These are phyloP conservation scores for Melaleuca quinquenervia DNA, from an alignment of 345 rosid genomes.

Conservation along the genomic window DNA sequence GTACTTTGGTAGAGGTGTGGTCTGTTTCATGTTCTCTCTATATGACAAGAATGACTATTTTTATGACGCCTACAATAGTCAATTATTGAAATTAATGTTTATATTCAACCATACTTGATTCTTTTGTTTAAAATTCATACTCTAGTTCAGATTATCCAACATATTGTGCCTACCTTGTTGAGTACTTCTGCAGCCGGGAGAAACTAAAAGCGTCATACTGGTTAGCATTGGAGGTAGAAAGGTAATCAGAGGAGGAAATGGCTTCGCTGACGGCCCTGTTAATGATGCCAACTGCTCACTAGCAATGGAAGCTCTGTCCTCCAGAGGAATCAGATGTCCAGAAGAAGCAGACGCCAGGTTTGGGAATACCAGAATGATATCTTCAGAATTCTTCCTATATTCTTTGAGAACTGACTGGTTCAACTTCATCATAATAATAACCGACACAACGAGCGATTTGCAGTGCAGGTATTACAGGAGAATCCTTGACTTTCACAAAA, in stretches of 20 bases:
- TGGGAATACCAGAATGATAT: constrained; percentile 7
- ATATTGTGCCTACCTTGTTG: background rate
- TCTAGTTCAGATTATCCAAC: background rate
- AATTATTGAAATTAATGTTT: background rate
- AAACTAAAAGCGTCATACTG: constrained; percentile 59
- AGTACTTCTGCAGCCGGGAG: constrained; percentile 69
- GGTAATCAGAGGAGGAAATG: constrained; percentile 83
- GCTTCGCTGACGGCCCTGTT: constrained; percentile 55
- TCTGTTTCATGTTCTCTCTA: background rate
- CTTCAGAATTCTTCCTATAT: constrained; percentile 5
- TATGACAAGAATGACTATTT: background rate
- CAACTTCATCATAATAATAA: background rate
- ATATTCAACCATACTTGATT: background rate
- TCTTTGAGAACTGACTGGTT: background rate
- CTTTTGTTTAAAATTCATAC: background rate
- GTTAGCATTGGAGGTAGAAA: constrained; percentile 71
- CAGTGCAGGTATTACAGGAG: constrained; percentile 67
- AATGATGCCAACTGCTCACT: constrained; percentile 25
- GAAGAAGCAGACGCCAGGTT: constrained; percentile 72
- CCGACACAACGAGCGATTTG: background rate
- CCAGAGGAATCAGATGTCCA: constrained; percentile 29
- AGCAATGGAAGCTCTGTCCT: constrained; percentile 31
- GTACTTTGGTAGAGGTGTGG: background rate
- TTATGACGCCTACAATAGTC: background rate
- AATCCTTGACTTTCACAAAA: constrained; percentile 39